phyloP scores from a whole-genome alignment of 768 basidiomycete genomes.

The Trametes elegans region DNA sequence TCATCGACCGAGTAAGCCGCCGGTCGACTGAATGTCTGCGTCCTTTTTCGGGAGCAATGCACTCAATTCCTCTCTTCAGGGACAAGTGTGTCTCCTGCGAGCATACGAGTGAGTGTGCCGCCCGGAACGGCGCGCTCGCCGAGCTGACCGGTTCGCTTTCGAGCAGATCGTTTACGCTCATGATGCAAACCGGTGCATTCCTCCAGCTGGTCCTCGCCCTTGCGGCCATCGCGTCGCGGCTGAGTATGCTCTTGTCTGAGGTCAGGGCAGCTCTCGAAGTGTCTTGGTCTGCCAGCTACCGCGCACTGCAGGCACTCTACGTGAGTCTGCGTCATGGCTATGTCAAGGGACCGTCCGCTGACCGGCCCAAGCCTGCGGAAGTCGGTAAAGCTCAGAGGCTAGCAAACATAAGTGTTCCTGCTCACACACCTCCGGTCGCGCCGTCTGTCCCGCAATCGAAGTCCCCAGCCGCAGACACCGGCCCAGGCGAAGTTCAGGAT shows the following conservation, averaged over 20 bases:
- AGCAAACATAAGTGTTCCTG: not conserved
- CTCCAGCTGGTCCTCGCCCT: slow-evolving; percentile 64
- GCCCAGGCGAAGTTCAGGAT: slow-evolving; percentile 9
- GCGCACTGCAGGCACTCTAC: slow-evolving; percentile 31
- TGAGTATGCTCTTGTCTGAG: slow-evolving; percentile 46
- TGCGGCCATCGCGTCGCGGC: slow-evolving; percentile 58
- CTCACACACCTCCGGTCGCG: not conserved
- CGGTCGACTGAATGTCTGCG: not conserved
- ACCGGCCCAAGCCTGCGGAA: not conserved
- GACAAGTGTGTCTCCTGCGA: slow-evolving; percentile 41
- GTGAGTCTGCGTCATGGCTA: slow-evolving; percentile 28
- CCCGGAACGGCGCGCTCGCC: not conserved
- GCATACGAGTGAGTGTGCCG: slow-evolving; percentile 49
- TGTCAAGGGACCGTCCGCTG: not conserved
- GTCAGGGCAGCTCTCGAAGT: slow-evolving; percentile 39
- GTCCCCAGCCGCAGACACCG: not conserved
- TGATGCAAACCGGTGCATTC: slow-evolving; percentile 74
- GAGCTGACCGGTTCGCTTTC: not conserved
- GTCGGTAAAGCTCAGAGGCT: not conserved
- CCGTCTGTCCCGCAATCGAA: not conserved
- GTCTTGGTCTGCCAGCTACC: slow-evolving; percentile 27
- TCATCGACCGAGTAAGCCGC: slow-evolving; percentile 48
- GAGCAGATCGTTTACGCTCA: slow-evolving; percentile 55
- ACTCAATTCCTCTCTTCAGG: slow-evolving; percentile 34
- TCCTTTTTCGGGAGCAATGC: not conserved